phyloP scores from a whole-genome alignment of 2,329 filamentous ascomycete species.

The Atkinsonella hypoxylon region DNA sequence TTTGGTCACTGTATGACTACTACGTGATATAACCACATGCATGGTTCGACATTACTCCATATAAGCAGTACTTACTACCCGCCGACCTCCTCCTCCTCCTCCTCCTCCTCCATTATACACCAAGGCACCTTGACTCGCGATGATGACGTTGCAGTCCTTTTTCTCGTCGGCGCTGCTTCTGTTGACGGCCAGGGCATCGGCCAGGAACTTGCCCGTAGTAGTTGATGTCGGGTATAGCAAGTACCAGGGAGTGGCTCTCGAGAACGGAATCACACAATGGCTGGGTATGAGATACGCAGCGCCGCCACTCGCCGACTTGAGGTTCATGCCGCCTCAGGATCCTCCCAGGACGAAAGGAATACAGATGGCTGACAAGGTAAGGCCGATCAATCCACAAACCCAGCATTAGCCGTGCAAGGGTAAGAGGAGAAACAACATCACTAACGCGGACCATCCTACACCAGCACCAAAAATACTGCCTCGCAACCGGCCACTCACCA shows the following conservation, averaged over 20 bases:
- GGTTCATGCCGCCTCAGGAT: conserved; percentile 57
- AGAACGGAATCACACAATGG: conserved; percentile 55
- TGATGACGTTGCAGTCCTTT: neutral
- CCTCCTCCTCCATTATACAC: too few species aligned
- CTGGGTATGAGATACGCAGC: conserved; percentile 65
- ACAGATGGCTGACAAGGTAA: conserved; percentile 43
- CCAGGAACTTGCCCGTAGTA: neutral
- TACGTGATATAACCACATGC: too few species aligned
- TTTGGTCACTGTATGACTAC: too few species aligned
- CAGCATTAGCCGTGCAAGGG: too few species aligned
- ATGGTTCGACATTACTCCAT: too few species aligned
- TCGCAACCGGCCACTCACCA: conserved; percentile 17
- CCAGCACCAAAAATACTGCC: conserved; percentile 13
- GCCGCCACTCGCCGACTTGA: conserved; percentile 49
- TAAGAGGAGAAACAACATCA: too few species aligned
- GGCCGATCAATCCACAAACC: too few species aligned
- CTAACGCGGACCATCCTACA: neutral
- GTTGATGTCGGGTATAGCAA: conserved; percentile 56
- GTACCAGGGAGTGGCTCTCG: conserved; percentile 44
- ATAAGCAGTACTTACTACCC: too few species aligned
- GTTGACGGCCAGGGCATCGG: neutral
- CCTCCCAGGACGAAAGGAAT: conserved; percentile 34
- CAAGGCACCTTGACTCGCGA: neutral
- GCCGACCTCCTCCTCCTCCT: too few species aligned
- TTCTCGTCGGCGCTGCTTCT: neutral